A percentile compares a stretch with the other conserved stretches of the same genome.
Evolutionary conservation across 441 rosid species (phyloP).

Genomic region (Hura crepitans): DNA sequence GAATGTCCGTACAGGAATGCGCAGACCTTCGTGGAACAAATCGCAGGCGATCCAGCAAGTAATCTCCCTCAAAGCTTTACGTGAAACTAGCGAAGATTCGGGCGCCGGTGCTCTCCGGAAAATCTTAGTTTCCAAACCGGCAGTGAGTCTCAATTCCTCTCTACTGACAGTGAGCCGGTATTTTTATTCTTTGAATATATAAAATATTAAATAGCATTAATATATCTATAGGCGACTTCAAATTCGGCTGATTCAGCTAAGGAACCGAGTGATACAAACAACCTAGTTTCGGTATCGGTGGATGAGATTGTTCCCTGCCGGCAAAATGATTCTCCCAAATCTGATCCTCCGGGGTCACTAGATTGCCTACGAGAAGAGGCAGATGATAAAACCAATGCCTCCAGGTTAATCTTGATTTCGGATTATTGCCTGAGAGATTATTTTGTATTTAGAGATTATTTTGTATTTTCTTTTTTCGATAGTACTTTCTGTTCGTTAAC

Average conservation of each 20-base stretch:
- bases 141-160: slow-evolving; percentile 30
- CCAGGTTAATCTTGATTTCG: slow-evolving; percentile 44
- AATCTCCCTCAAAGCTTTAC: slow-evolving; percentile 78
- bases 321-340: slow-evolving; percentile 44
- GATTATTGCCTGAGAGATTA: not conserved
- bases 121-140: slow-evolving; percentile 51
- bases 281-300: slow-evolving; percentile 30
- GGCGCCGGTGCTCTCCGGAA: slow-evolving; percentile 62
- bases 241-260: slow-evolving; percentile 50
- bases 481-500: not conserved
- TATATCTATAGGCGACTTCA: slow-evolving; percentile 40
- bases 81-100: slow-evolving; percentile 64
- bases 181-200: not conserved
- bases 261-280: slow-evolving; percentile 36
- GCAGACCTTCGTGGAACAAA: slow-evolving; percentile 98
- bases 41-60: slow-evolving; percentile 99
- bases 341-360: slow-evolving; percentile 31
- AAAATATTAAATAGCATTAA: not conserved
- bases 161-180: not conserved
- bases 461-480: not conserved
- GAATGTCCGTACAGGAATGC: slow-evolving; percentile 67
- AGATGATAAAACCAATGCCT: slow-evolving; percentile 40
- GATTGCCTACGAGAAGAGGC: slow-evolving; percentile 37
- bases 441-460: no score
- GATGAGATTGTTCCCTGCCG: slow-evolving; percentile 41